Evolutionary conservation across 2,329 filamentous ascomycete species (phyloP).

Genomic region (Verticillium zaregamsianum): DNA sequence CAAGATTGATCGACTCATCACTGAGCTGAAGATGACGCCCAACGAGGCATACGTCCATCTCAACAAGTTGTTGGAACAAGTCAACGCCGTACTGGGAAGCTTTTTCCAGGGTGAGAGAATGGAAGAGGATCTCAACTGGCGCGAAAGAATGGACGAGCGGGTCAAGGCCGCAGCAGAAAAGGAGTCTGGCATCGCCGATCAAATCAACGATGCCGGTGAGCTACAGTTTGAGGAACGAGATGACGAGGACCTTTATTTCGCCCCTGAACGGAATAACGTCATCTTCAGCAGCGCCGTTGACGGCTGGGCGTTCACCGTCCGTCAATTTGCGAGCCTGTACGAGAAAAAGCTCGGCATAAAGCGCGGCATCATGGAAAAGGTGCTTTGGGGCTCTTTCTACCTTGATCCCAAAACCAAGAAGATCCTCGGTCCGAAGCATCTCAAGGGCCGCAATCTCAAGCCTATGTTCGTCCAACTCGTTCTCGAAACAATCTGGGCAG

Average conservation of each 20-base stretch:
- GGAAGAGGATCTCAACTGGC: slow-evolving; percentile 96
- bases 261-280: slow-evolving; percentile 97
- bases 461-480: slow-evolving; percentile 98
- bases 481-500: slow-evolving; percentile 92
- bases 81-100: slow-evolving; percentile 94
- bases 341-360: slow-evolving; percentile 98
- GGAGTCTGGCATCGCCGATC: slow-evolving; percentile 32
- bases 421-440: slow-evolving; percentile 82
- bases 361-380: slow-evolving; percentile 79
- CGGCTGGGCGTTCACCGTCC: slow-evolving; percentile 97
- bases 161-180: slow-evolving; percentile 52
- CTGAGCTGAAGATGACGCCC: slow-evolving; percentile 91
- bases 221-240: slow-evolving; percentile 82
- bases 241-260: slow-evolving; percentile 96
- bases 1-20: slow-evolving; percentile 94
- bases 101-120: slow-evolving; percentile 98
- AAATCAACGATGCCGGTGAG: slow-evolving; percentile 52
- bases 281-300: slow-evolving; percentile 98
- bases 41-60: slow-evolving; percentile 85
- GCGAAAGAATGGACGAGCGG: slow-evolving; percentile 85
- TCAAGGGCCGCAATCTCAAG: slow-evolving; percentile 87
- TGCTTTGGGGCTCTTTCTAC: slow-evolving; percentile 96
- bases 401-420: slow-evolving; percentile 96
- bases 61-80: slow-evolving; percentile 85
- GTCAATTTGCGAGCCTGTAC: slow-evolving; percentile 89